Evolutionary conservation across 306 rosid genomes (phyloP), one percentile per base, ranked within the genome.

Genomic region (Psophocarpus tetragonolobus): DNA sequence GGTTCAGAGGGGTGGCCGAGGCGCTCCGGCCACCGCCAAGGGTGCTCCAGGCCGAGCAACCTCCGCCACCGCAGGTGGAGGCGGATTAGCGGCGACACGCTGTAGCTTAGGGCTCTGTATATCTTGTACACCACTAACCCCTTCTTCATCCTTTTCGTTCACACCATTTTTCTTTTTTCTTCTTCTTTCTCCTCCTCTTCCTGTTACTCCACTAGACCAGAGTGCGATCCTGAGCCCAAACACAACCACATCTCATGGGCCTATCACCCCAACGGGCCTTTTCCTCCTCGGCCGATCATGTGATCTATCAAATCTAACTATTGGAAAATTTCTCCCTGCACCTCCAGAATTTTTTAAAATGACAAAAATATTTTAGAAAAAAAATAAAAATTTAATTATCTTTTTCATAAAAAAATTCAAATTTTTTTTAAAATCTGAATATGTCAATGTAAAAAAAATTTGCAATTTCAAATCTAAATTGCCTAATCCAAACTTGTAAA

Each of bases 21-120:
- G 6, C 97, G 97, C 88, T 90, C 97, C 30, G 87, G 85, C 98
- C 96, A 94, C 5, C 93, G 91, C 45, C 38, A 76, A 0, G 84
- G 80, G 67, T 94, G 97, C 18, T 91, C 97, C 56, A 80, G 87
- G 80, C 91, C 87, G 27, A 88, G 89, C 83, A 79, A 79, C 30
- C 76, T 80, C 14, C 96, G 88, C 93, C 93, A 94, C 11, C 83
- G 89, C 0, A 94, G 74, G 75, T 90, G 95, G 24, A 92, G 92
- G 71, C 75, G 84, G 36, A 94, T 69, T 17, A 83, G 76, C 39
- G 97, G 97, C 8, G 97, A 88, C 0, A 85, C 21, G 12, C 90
- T 88, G 80, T 66, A 83, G 88, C 86, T 90, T 33, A 92, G 44
- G 1, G 97, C 89, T 81, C 93, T 85, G 88, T 94, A 94, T 18